A percentile compares a stretch with the other conserved stretches of the same genome.
phyloP scores from a whole-genome alignment of 768 basidiomycete species.

The Hygrophoropsis aurantiaca region DNA sequence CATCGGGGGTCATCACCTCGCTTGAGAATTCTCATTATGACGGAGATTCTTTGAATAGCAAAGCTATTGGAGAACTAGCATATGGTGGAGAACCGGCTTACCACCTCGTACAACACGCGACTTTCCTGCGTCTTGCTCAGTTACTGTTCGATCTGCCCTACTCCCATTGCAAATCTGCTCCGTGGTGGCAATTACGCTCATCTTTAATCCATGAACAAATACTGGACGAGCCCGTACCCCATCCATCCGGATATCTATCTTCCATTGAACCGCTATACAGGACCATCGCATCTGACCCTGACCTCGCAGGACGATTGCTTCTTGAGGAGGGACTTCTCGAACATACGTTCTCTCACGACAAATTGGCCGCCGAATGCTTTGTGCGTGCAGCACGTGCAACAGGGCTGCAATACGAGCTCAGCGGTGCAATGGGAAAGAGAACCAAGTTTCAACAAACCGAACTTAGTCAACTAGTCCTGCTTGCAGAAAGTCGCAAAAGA shows the following conservation, averaged over 20 bases:
- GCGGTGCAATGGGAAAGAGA: slow-evolving; percentile 88
- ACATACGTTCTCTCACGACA: slow-evolving; percentile 75
- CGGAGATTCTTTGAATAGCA: slow-evolving; percentile 57
- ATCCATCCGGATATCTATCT: slow-evolving; percentile 42
- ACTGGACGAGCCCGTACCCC: slow-evolving; percentile 79
- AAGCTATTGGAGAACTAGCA: slow-evolving; percentile 75
- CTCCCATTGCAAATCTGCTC: slow-evolving; percentile 45
- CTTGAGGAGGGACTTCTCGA: slow-evolving; percentile 81
- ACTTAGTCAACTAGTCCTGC: slow-evolving; percentile 85
- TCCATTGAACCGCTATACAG: slow-evolving; percentile 42
- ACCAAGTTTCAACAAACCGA: slow-evolving; percentile 91
- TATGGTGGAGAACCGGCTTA: slow-evolving; percentile 93
- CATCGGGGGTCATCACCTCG: slow-evolving; percentile 40
- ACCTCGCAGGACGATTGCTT: slow-evolving; percentile 64
- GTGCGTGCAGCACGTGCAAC: slow-evolving; percentile 74
- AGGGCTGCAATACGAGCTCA: slow-evolving; percentile 85
- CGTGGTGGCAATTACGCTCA: slow-evolving; percentile 86
- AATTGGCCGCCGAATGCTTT: slow-evolving; percentile 73
- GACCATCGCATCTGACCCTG: slow-evolving; percentile 49
- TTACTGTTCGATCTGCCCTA: slow-evolving; percentile 60
- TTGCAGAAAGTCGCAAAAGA: slow-evolving; percentile 79
- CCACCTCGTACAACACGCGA: slow-evolving; percentile 72
- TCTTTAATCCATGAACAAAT: slow-evolving; percentile 69
- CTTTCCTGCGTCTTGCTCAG: slow-evolving; percentile 75
- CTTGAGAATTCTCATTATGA: slow-evolving; percentile 27